Base-by-base conservation (phyloP, 345 rosid genomes). In the Excoecaria agallocha region DNA sequence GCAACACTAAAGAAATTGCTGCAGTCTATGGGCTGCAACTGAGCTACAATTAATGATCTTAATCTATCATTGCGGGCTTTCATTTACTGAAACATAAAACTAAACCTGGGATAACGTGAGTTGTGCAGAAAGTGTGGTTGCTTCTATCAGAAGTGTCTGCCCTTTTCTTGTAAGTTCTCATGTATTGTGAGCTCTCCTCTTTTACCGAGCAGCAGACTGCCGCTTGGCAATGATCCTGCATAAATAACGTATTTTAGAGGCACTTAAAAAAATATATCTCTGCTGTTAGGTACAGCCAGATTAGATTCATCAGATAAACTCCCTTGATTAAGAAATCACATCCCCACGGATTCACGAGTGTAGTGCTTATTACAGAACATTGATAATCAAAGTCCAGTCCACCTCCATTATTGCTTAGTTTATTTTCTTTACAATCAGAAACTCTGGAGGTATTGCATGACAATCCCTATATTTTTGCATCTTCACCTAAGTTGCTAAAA, bases 201-300 rank as follows among this genome's bases (percentile, higher is more conserved):
- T 93, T 82, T 93, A 93, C 6, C 96, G 90, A n/a, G 97, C 91
- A 80, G 96, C 97, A 64, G 96, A 91, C 30, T 86, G 91, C 25
- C 96, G 90, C 77, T 93, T 93, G 19, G 97, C 97, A 73, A 91
- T 85, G 75, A 93, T 93, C 87, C 96, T 93, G 69, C n/a, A 64
- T 41, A 19, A 22, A 62, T 62, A 17, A 37, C 30, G 6, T 35
- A 43, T 4, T 3, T 55, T 37, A 62, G 52, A 55, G 35, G 56
- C 48, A 58, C 12, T 25, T 19, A 55, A 54, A 64, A 12, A 51
- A 60, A n/a, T 25, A 51, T 13, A 38, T 52, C 19, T 41, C 12
- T 46, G 22, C 25, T 8, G 46, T 16, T 65, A 39, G 41, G 3
- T 20, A n/a, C 61, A 20, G 19, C 22, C 13, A 2, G 25, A 54